These are phyloP conservation scores for Bipolaris zeicola DNA, from an alignment of 2,329 filamentous ascomycete species.

Conservation along the genomic window DNA sequence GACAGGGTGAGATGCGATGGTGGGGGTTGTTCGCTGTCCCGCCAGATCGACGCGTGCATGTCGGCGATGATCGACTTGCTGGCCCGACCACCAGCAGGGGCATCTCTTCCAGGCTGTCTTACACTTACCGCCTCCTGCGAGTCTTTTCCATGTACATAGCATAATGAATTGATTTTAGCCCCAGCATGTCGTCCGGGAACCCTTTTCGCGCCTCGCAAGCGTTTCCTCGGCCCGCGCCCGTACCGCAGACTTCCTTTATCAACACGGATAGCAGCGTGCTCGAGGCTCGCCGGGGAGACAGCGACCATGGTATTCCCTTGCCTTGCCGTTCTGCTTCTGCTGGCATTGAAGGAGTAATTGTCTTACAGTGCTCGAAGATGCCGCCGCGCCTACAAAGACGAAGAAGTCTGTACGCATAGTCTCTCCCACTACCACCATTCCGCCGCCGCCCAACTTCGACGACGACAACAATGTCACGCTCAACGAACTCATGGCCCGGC, in stretches of 20 bases:
- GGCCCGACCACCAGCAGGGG: slow-evolving; percentile 31
- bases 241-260: slow-evolving; percentile 37
- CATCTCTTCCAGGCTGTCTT: slow-evolving; percentile 20
- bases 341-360: slow-evolving; percentile 41
- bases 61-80: slow-evolving; percentile 23
- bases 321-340: slow-evolving; percentile 28
- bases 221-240: slow-evolving; percentile 29
- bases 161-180: slow-evolving; percentile 48
- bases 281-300: slow-evolving; percentile 24
- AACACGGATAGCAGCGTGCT: slow-evolving; percentile 30
- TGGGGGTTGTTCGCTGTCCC: slow-evolving; percentile 31
- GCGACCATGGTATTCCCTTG: slow-evolving; percentile 42
- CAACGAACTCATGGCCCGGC: slow-evolving; percentile 24
- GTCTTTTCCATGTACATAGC: slow-evolving; percentile 44
- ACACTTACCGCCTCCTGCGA: slow-evolving; percentile 27
- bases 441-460: slow-evolving; percentile 41
- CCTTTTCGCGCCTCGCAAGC: slow-evolving; percentile 47
- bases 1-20: slow-evolving; percentile 15
- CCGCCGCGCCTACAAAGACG: slow-evolving; percentile 44
- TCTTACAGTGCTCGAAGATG: slow-evolving; percentile 38
- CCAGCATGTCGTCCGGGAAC: slow-evolving; percentile 49
- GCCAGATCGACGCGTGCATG: slow-evolving; percentile 24
- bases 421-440: slow-evolving; percentile 47
- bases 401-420: slow-evolving; percentile 67
- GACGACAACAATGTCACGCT: slow-evolving; percentile 29